These are phyloP conservation scores for Botrytis galanthina DNA, from an alignment of 2,329 filamentous ascomycete genomes.

Conservation along the genomic window DNA sequence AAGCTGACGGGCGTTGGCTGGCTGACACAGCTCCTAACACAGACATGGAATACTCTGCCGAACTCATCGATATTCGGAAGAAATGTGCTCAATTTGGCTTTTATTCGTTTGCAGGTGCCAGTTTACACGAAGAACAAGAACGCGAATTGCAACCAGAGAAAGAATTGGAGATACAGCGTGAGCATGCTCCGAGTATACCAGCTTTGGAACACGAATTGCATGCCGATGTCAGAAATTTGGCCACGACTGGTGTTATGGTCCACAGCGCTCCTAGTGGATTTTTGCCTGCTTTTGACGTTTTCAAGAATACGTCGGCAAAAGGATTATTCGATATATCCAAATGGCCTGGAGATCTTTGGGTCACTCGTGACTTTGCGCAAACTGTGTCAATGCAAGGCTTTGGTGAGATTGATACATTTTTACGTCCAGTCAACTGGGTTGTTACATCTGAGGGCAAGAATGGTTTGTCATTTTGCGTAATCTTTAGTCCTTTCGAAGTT, in stretches of 20 bases:
- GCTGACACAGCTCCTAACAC: background rate
- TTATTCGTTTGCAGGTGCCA: conserved; percentile 38
- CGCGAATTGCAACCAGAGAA: conserved; percentile 64
- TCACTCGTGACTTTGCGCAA: conserved; percentile 50
- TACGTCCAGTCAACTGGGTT: conserved; percentile 55
- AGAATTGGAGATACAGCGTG: conserved; percentile 56
- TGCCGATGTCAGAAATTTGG: conserved; percentile 43
- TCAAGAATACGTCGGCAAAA: conserved; percentile 45
- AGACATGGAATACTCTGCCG: background rate
- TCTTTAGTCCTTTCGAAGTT: conserved; percentile 62
- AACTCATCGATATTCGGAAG: conserved; percentile 20
- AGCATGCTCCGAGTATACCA: conserved; percentile 45
- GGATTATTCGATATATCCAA: conserved; percentile 37
- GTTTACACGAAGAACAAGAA: conserved; percentile 65
- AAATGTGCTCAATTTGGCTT: conserved; percentile 43
- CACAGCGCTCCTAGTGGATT: conserved; percentile 53
- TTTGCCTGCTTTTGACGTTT: conserved; percentile 45
- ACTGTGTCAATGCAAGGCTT: conserved; percentile 37
- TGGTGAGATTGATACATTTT: conserved; percentile 44
- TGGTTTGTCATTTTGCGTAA: conserved; percentile 34
- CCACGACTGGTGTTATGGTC: conserved; percentile 40
- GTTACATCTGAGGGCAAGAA: conserved; percentile 39
- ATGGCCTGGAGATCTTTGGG: conserved; percentile 45
- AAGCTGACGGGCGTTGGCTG: conserved; percentile 10
- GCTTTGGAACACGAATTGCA: conserved; percentile 47